These are phyloP conservation scores for Exophiala sp. DNA, from an alignment of 2,329 filamentous ascomycete species.

Conservation along the genomic window DNA sequence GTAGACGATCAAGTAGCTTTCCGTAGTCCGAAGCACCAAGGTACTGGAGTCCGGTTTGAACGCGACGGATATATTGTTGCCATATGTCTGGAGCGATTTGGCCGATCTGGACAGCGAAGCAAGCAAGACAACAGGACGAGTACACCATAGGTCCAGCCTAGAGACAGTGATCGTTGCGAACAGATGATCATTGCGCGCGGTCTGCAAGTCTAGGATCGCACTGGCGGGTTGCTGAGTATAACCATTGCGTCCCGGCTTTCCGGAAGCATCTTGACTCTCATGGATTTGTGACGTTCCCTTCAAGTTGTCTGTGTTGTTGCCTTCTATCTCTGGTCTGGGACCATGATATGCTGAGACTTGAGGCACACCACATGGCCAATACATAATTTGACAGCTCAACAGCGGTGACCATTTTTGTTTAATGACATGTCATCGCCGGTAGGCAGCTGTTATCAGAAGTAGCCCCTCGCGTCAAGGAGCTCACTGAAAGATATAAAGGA, in stretches of 20 bases:
- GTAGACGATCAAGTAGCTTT: conserved; percentile 90
- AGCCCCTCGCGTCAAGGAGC: too few species aligned
- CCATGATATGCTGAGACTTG: conserved; percentile 46
- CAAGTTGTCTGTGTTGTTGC: conserved; percentile 30
- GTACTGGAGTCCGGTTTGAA: conserved; percentile 89
- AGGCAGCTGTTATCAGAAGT: neutral
- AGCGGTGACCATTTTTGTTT: conserved; percentile 21
- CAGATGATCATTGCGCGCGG: conserved; percentile 71
- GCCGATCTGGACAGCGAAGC: conserved; percentile 77
- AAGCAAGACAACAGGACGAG: conserved; percentile 85
- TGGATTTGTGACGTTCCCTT: conserved; percentile 15
- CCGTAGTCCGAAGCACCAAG: conserved; percentile 77
- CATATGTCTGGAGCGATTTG: conserved; percentile 74
- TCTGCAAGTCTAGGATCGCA: conserved; percentile 63
- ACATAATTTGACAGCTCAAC: conserved; percentile 34
- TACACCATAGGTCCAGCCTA: conserved; percentile 92
- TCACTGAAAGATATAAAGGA: too few species aligned
- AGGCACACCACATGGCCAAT: conserved; percentile 47
- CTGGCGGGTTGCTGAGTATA: neutral
- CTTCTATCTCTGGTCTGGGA: conserved; percentile 34
- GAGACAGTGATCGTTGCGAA: conserved; percentile 84
- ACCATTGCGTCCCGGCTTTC: neutral
- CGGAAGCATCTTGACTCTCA: conserved; percentile 5
- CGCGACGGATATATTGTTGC: conserved; percentile 74
- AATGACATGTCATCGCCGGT: neutral